A percentile compares a stretch with the other conserved stretches of the same genome.
These are phyloP conservation scores for Phytopythium vexans DNA, from an alignment of 352 stramenopile genomes.

Conservation along the genomic window DNA sequence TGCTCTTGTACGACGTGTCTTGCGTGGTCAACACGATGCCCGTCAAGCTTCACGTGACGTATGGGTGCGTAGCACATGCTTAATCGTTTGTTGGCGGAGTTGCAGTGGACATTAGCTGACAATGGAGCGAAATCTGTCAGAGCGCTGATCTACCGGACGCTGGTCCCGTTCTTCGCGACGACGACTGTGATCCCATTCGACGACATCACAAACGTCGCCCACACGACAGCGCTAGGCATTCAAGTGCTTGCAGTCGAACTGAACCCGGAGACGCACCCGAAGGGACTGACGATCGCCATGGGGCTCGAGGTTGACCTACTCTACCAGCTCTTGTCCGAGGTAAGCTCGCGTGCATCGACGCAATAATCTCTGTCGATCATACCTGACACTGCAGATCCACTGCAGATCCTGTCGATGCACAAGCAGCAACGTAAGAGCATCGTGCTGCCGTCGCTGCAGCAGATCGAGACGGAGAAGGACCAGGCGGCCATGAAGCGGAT, in stretches of 20 bases:
- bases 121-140: slow-evolving; percentile 9
- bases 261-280: slow-evolving; percentile 32
- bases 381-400: not conserved
- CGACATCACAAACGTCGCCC: slow-evolving; percentile 45
- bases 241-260: slow-evolving; percentile 57
- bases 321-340: slow-evolving; percentile 65
- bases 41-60: slow-evolving; percentile 71
- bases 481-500: slow-evolving; percentile 45
- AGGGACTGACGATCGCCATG: slow-evolving; percentile 69
- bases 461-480: slow-evolving; percentile 38
- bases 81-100: not conserved
- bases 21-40: slow-evolving; percentile 73
- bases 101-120: not conserved
- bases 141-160: slow-evolving; percentile 66
- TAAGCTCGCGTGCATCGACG: slow-evolving; percentile 8
- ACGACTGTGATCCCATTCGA: slow-evolving; percentile 62
- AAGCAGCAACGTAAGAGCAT: slow-evolving; percentile 23
- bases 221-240: slow-evolving; percentile 66
- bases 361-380: not conserved
- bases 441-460: slow-evolving; percentile 21
- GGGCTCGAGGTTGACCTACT: slow-evolving; percentile 74
- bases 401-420: slow-evolving; percentile 55
- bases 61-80: slow-evolving; percentile 38
- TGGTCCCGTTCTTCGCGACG: slow-evolving; percentile 72
- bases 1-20: slow-evolving; percentile 77